Base-by-base conservation (phyloP, 345 rosid genomes). In the Eutrema yunnanense region DNA sequence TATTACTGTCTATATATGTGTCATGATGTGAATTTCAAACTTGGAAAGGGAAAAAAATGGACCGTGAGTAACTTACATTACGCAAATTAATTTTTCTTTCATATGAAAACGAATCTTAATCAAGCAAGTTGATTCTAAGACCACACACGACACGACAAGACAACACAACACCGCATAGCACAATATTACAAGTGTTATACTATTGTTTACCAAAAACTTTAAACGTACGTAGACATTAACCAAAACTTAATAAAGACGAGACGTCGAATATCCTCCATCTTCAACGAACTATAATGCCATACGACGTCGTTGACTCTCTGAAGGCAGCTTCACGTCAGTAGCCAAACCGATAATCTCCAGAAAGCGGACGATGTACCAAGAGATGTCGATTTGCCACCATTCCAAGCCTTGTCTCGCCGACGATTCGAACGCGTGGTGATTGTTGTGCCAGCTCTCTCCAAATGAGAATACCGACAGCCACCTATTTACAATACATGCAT, bases 401-500 rank as follows among this genome's bases (percentile, higher is more conserved):
- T 77, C 80, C 33, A 77, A 43, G 72, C 80, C 80, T 57, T 77
- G 80, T 42, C 76, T 77, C n/a, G n/a, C n/a, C n/a, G n/a, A n/a
- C n/a, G n/a, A n/a, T n/a, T n/a, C n/a, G n/a, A n/a, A n/a, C n/a
- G n/a, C n/a, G n/a, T n/a, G n/a, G n/a, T n/a, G n/a, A n/a, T n/a
- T n/a, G n/a, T n/a, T n/a, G n/a, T n/a, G n/a, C n/a, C n/a, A n/a
- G n/a, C n/a, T n/a, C n/a, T n/a, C n/a, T n/a, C n/a, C n/a, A n/a
- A n/a, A n/a, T n/a, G n/a, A n/a, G n/a, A n/a, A n/a, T n/a, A n/a
- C n/a, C n/a, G n/a, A n/a, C n/a, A n/a, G n/a, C n/a, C n/a, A n/a
- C n/a, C n/a, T n/a, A n/a, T n/a, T n/a, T n/a, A n/a, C n/a, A n/a
- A n/a, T n/a, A n/a, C n/a, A n/a, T n/a, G n/a, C n/a, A n/a, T n/a